A percentile compares a stretch with the other conserved stretches of the same genome.
Conservation (phyloP, 768 basidiomycete genomes). For the Asterophora lycoperdoides region DNA sequence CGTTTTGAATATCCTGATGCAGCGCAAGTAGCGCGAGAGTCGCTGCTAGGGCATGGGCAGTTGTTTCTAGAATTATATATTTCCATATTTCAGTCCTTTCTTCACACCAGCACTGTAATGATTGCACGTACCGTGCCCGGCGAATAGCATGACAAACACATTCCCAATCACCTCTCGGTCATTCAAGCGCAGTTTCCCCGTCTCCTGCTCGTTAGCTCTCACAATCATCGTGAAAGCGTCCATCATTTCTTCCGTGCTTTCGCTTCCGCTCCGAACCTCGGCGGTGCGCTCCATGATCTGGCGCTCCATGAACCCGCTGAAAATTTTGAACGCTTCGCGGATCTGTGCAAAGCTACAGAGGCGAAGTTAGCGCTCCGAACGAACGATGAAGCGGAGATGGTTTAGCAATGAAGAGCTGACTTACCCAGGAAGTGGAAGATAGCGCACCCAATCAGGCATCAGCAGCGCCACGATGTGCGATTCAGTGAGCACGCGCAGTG, state of each 20-base stretch:
- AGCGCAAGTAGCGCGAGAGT: constrained; percentile 39
- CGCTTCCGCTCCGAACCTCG: constrained; percentile 17
- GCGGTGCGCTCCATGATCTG: constrained; percentile 30
- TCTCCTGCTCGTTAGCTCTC: constrained; percentile 40
- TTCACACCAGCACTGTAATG: too few species aligned
- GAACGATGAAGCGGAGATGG: too few species aligned
- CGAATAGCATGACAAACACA: constrained; percentile 47
- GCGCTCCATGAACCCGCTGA: constrained; percentile 33
- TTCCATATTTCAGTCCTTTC: too few species aligned
- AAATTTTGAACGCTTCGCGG: constrained; percentile 24
- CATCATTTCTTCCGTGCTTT: constrained; percentile 5
- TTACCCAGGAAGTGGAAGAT: constrained; percentile 12
- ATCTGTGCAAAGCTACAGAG: constrained; percentile 23
- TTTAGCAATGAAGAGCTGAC: neutral
- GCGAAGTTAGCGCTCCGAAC: too few species aligned
- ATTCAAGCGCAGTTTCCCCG: constrained; percentile 32
- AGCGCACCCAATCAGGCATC: constrained; percentile 7
- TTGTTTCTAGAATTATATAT: constrained; percentile 31
- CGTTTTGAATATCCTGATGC: constrained; percentile 39
- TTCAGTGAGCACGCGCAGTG: constrained; percentile 29
- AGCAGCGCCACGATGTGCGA: constrained; percentile 11
- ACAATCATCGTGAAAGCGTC: constrained; percentile 43
- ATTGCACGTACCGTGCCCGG: constrained; percentile 50
- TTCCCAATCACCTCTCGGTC: constrained; percentile 48
- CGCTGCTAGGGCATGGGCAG: constrained; percentile 38